Conservation (phyloP, 495 filamentous ascomycete genomes). For the Podospora didyma region DNA sequence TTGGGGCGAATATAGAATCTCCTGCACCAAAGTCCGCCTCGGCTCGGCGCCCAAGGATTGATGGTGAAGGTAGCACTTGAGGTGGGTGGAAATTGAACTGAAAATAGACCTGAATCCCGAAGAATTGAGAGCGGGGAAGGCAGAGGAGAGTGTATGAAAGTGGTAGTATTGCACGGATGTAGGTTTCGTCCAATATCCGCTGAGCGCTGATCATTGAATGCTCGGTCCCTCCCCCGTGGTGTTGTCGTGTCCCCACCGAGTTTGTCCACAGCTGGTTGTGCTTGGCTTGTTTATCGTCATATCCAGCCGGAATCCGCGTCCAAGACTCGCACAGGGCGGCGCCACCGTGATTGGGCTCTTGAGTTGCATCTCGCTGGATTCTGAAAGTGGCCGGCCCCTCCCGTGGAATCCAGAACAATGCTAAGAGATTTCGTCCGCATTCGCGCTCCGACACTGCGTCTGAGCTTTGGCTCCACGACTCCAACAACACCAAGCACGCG, state of each 20-base stretch:
- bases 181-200: background rate
- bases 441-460: background rate
- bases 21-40: background rate
- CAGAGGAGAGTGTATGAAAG: background rate
- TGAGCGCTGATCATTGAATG: background rate
- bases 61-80: background rate
- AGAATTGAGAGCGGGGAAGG: background rate
- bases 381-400: background rate
- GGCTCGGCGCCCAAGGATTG: background rate
- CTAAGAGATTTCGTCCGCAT: background rate
- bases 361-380: background rate
- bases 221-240: background rate
- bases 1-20: constrained; percentile 6
- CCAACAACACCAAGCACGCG: background rate
- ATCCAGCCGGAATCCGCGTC: background rate
- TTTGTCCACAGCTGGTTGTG: background rate
- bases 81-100: background rate
- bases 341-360: background rate
- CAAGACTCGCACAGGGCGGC: background rate
- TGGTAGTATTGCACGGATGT: no score
- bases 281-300: no score
- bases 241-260: background rate
- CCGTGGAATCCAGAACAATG: no score
- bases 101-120: constrained; percentile 11
- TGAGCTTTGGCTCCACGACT: background rate